Evolutionary conservation across 169 alveolate species (phyloP).

Genomic region (Cryptosporidium sp.): DNA sequence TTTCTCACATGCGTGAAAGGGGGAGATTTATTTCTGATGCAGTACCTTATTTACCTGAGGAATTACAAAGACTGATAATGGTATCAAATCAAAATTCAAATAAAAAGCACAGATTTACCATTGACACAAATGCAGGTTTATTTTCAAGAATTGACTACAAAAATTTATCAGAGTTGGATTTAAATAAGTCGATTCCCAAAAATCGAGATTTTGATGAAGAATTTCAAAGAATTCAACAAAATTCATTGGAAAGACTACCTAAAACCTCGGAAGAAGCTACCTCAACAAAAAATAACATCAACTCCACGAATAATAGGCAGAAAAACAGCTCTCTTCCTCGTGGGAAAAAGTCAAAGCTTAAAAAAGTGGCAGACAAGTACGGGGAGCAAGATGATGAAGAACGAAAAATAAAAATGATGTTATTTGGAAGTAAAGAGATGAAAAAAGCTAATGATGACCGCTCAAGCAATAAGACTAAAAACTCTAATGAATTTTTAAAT

Average conservation of each 20-base stretch:
- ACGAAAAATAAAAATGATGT: conserved; percentile 81
- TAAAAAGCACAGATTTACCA: conserved; percentile 58
- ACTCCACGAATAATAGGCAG: conserved; percentile 4
- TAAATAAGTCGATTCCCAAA: not conserved
- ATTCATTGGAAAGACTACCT: not conserved
- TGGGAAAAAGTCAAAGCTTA: conserved; percentile 82
- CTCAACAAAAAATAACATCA: not conserved
- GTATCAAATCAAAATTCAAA: conserved; percentile 57
- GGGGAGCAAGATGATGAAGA: conserved; percentile 89
- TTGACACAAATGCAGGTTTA: conserved; percentile 47
- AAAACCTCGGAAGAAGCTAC: not conserved
- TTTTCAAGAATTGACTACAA: conserved; percentile 27
- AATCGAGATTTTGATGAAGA: not conserved
- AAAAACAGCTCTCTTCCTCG: conserved; percentile 78
- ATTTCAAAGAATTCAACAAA: not conserved
- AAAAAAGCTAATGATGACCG: conserved; percentile 53
- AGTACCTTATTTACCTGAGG: conserved; percentile 72
- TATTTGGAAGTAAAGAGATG: conserved; percentile 86
- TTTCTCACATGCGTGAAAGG: conserved; percentile 72
- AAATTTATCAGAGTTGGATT: not conserved
- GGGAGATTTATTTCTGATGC: conserved; percentile 76
- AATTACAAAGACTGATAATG: conserved; percentile 64
- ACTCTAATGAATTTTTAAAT: not conserved
- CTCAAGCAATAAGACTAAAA: conserved; percentile 7
- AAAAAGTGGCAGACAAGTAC: conserved; percentile 84